These are phyloP conservation scores for Salix arbutifolia DNA, from an alignment of 345 rosid species.

Conservation along the genomic window DNA sequence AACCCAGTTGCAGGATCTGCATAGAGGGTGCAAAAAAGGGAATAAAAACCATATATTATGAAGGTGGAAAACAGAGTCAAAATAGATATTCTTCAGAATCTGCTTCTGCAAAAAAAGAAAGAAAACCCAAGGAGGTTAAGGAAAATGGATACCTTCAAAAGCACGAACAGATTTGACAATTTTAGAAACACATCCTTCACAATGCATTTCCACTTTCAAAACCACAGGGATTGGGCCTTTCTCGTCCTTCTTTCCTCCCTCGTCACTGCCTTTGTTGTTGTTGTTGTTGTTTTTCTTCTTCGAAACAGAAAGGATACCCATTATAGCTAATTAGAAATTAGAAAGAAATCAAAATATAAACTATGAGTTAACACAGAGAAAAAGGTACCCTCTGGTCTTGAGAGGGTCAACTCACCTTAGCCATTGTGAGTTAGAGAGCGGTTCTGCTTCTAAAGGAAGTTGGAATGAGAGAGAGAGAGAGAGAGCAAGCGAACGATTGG, in stretches of 20 bases:
- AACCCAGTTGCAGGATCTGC: no score
- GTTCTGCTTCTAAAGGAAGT: not conserved
- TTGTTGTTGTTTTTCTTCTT: slow-evolving; percentile 25
- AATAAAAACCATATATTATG: no score
- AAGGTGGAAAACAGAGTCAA: not conserved
- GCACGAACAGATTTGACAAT: slow-evolving; percentile 40
- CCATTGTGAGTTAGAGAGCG: not conserved
- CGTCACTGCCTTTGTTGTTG: slow-evolving; percentile 11
- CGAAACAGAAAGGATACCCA: not conserved
- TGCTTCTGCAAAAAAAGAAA: not conserved
- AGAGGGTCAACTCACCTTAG: not conserved
- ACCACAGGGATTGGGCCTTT: slow-evolving; percentile 36
- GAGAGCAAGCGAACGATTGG: no score
- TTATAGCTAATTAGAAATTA: not conserved
- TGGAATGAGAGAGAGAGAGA: no score
- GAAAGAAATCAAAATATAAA: not conserved
- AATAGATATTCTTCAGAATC: not conserved
- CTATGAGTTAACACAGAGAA: not conserved
- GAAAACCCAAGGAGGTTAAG: not conserved
- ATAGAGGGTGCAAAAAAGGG: not conserved
- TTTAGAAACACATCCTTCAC: slow-evolving; percentile 75
- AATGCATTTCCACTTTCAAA: slow-evolving; percentile 72
- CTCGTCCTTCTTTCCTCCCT: slow-evolving; percentile 23
- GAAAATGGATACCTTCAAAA: slow-evolving; percentile 38
- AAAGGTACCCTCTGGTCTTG: no score